Evolutionary conservation across 148 eudicot genomes (phyloP).

Genomic region (Chenopodium berlandieri): DNA sequence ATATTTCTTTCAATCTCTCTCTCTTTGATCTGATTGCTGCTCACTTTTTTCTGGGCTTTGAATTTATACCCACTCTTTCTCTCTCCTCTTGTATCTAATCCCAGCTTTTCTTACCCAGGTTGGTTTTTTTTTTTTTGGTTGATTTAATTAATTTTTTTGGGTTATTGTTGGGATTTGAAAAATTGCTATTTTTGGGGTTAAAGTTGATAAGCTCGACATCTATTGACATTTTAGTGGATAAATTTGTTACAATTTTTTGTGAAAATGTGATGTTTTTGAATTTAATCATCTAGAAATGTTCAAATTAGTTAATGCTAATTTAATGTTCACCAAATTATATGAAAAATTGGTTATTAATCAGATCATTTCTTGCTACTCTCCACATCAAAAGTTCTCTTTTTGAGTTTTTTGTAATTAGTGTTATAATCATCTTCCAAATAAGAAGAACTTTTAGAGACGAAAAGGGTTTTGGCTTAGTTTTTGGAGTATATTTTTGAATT

Average conservation of each 20-base stretch:
- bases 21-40: neutral
- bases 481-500: no score
- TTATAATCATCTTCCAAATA: no score
- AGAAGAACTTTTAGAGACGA: no score
- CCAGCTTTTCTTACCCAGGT: constrained; percentile 8
- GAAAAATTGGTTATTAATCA: neutral
- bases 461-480: no score
- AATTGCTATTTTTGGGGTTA: no score
- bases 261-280: neutral
- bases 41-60: neutral
- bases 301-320: neutral
- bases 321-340: neutral
- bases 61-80: neutral
- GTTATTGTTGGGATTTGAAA: neutral
- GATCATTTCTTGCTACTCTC: neutral
- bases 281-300: neutral
- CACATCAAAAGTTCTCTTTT: no score
- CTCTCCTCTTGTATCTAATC: neutral
- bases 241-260: neutral
- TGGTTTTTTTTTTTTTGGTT: neutral
- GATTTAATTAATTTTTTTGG: no score
- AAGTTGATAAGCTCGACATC: no score
- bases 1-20: no score
- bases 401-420: no score
- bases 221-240: neutral